Base-by-base conservation (phyloP, 257 asterid genomes). In the Primulina huaijiensis region DNA sequence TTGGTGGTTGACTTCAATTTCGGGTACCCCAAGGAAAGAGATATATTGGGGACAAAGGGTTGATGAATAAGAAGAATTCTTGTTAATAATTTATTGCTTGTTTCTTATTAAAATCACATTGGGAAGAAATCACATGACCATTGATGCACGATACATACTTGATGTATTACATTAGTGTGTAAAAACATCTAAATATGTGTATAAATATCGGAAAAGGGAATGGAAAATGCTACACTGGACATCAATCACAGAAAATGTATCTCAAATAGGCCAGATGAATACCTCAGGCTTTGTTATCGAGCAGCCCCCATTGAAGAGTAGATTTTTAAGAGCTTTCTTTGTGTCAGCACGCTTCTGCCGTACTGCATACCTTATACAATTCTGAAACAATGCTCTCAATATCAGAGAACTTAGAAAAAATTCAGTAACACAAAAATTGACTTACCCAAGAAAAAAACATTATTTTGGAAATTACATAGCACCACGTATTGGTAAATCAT, bases 341-440 rank as follows among this genome's bases (percentile, higher is more conserved):
- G 90, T 58, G 79, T 81, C 84, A 65, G 92, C 81, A 64, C 94
- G 88, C 84, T 89, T 92, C 77, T 84, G 82, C 58, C 92, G 84
- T 61, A 79, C 86, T 59, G 65, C 76, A 75, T 72, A 87, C 71
- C 87, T 83, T 74, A 80, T 77, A 73, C 75, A 73, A 73, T 76
- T 58, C 97, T 90, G 92, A 50, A 80, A 60, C 16, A 59, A 74
- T 37, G 55, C 29, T 23, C 50, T 40, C 72, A 62, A 60, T 30
- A 72, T 76, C 38, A 79, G 55, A 69, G 70, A 65, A 62, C 40
- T 56, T 30, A 17, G 34, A 37, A 10, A 56, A 73, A 12, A 56
- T 19, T 68, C 64, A 34, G 29, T 16, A 58, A 56, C 6, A 60
- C 43, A 23, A 19, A 7, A 19, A 43, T 55, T 17, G 43, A 29